Evolutionary conservation across 306 rosid genomes (phyloP).

Genomic region (Parietaria judaica): DNA sequence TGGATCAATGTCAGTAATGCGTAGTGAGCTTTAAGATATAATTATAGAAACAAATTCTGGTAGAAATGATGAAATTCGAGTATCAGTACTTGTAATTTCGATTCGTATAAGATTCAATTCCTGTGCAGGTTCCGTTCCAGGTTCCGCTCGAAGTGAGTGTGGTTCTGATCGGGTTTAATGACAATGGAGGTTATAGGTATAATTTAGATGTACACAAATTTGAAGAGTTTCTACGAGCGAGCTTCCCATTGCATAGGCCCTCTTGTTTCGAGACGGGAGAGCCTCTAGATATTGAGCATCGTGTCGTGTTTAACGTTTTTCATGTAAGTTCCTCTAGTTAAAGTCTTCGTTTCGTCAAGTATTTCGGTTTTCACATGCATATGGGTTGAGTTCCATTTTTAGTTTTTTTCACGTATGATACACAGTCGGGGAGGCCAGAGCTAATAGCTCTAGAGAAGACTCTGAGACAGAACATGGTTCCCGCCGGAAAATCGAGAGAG

Average conservation of each 20-base stretch:
- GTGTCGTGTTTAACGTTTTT: slow-evolving; percentile 58
- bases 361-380: background rate
- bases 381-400: background rate
- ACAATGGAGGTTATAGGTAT: slow-evolving; percentile 81
- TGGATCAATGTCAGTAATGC: too few relatives aligned
- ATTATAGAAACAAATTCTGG: too few relatives aligned
- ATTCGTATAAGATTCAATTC: too few relatives aligned
- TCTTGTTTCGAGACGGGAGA: slow-evolving; percentile 87
- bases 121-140: slow-evolving; percentile 77
- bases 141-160: slow-evolving; percentile 94
- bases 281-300: slow-evolving; percentile 85
- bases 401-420: background rate
- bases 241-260: slow-evolving; percentile 87
- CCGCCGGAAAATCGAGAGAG: slow-evolving; percentile 88
- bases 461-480: slow-evolving; percentile 75
- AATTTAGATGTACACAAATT: slow-evolving; percentile 49
- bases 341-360: background rate
- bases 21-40: too few relatives aligned
- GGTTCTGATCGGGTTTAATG: slow-evolving; percentile 70
- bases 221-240: slow-evolving; percentile 55
- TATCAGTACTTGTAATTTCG: too few relatives aligned
- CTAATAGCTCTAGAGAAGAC: slow-evolving; percentile 80
- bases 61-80: too few relatives aligned
- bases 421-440: slow-evolving; percentile 88
- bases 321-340: slow-evolving; percentile 40